A percentile compares a stretch with the other conserved stretches of the same genome.
phyloP scores from a whole-genome alignment of 768 basidiomycete species.

The Lactifluus volemus region DNA sequence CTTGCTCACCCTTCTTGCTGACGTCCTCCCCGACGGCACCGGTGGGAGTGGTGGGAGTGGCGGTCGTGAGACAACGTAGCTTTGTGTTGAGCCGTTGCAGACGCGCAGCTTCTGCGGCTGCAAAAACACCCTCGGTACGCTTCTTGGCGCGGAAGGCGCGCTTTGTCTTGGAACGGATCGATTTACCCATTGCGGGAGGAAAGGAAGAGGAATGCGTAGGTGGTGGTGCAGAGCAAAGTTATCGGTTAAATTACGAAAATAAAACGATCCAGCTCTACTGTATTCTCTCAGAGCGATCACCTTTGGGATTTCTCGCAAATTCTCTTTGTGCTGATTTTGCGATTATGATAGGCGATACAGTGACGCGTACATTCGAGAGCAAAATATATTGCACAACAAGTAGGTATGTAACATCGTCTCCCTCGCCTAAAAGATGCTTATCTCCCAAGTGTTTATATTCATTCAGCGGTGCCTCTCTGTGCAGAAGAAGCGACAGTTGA shows the following conservation, averaged over 20 bases:
- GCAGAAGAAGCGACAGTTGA: slow-evolving; percentile 3
- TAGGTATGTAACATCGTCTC: neutral
- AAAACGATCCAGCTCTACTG: neutral
- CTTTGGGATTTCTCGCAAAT: no score
- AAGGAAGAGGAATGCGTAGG: neutral
- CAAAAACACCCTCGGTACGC: slow-evolving; percentile 64
- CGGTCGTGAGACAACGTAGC: slow-evolving; percentile 39
- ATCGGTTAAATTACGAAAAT: neutral
- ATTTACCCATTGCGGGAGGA: slow-evolving; percentile 60
- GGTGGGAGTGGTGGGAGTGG: neutral
- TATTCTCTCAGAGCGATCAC: no score
- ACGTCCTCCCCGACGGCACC: neutral
- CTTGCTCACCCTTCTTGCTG: slow-evolving; percentile 9
- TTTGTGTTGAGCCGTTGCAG: slow-evolving; percentile 63
- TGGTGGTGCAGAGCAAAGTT: neutral
- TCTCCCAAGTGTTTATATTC: neutral
- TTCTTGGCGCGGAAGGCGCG: slow-evolving; percentile 71
- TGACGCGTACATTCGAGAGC: slow-evolving; percentile 2
- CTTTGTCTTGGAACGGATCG: slow-evolving; percentile 73
- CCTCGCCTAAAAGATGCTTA: neutral
- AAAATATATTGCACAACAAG: neutral
- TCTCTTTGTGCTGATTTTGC: neutral
- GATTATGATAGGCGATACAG: slow-evolving; percentile 2
- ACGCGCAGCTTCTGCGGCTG: slow-evolving; percentile 69
- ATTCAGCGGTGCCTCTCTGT: slow-evolving; percentile 20